A percentile compares a stretch with the other conserved stretches of the same genome.
Conservation (phyloP, 1,139 yeast species). For the Candida freyschussii region DNA sequence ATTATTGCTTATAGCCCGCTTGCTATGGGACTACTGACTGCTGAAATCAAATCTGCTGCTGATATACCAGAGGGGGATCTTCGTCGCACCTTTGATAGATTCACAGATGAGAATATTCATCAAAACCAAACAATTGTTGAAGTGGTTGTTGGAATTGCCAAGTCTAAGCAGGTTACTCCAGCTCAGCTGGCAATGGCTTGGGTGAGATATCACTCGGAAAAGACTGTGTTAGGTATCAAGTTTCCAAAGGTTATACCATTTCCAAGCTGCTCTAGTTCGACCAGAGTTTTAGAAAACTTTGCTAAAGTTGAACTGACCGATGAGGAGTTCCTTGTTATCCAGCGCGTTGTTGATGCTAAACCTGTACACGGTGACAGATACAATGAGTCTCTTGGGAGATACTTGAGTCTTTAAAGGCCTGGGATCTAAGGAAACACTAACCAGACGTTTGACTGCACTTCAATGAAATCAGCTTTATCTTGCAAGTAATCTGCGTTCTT, state of each 20-base stretch:
- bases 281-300: constrained; percentile 57
- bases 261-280: constrained; percentile 49
- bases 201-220: constrained; percentile 42
- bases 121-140: constrained; percentile 44
- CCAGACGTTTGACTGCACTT: no score
- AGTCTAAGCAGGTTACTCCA: constrained; percentile 41
- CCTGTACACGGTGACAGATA: constrained; percentile 6
- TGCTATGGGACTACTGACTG: constrained; percentile 75
- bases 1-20: constrained; percentile 78
- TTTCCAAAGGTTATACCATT: constrained; percentile 67
- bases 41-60: constrained; percentile 41
- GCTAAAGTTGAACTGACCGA: constrained; percentile 43
- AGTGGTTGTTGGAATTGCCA: constrained; percentile 41
- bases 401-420: constrained; percentile 4
- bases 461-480: no score
- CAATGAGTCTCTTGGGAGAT: neutral
- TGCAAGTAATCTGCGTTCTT: no score
- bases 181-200: constrained; percentile 75
- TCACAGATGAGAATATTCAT: constrained; percentile 47
- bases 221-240: constrained; percentile 35
- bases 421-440: no score
- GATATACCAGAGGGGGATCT: constrained; percentile 51
- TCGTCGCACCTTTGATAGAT: constrained; percentile 48
- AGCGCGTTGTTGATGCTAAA: neutral
- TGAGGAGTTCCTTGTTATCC: constrained; percentile 46